Evolutionary conservation across 257 asterid genomes (phyloP), one percentile per base, ranked within the genome.

Genomic region (Rhazya stricta): DNA sequence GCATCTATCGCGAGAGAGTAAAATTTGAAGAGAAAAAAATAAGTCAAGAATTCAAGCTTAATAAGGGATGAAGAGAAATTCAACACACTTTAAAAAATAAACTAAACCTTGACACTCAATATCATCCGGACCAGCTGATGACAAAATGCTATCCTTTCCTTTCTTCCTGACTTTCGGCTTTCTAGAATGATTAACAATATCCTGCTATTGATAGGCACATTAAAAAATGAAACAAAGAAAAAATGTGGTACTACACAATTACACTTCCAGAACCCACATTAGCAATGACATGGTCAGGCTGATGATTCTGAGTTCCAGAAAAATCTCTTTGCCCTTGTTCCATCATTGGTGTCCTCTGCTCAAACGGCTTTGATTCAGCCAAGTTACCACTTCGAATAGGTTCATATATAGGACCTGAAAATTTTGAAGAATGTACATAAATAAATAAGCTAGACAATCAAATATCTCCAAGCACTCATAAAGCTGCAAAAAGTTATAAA

Each of bases 391-490:
- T 73, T 83, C 74, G 71, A 76, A 78, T 80, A 70, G 91, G 77
- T 88, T 89, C 90, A 88, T 82, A 85, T 73, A 85, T 79, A 83
- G 85, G 88, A 91, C 96, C 98, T 95, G 98, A 85, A 91, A 91
- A 89, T 84, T 96, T 91, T 90, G 96, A 88, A 84, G 81, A 84
- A 72, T 78, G 83, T n/a, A n/a, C 82, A 82, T 79, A 82, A 79
- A 82, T 89, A 80, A 85, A 84, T 87, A 83, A 89, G 90, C 86
- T 85, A 82, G 80, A 79, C 78, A 76, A 79, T 45, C 37, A 58
- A 21, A 29, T 57, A 13, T 25, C 67, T 37, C 5, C 18, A 39
- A 67, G 43, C 3, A 42, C 32, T 42, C 43, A 57, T 7, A 27
- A 9, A 50, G 46, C 32, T 0, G 25, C 21, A 66, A 6, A 37